Percentiles rank a stretch among this genome's conserved stretches.
Conservation (phyloP, 2,329 filamentous ascomycete genomes). For the Aspergillus alliaceus region DNA sequence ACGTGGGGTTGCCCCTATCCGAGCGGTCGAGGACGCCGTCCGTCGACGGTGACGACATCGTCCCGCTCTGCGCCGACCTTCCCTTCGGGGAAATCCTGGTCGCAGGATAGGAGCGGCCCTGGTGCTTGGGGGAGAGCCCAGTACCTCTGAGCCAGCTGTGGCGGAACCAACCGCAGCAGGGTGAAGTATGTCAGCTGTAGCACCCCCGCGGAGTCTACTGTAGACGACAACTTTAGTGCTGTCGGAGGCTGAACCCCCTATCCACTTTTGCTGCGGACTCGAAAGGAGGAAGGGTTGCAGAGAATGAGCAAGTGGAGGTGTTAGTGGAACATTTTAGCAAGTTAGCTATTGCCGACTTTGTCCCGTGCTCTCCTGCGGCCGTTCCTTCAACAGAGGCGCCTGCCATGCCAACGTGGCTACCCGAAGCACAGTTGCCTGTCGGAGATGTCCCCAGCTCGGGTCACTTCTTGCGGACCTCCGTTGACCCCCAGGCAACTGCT, state of each 20-base stretch:
- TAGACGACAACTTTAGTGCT: not conserved
- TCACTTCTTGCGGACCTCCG: not conserved
- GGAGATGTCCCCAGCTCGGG: not conserved
- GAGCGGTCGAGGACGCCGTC: conserved; percentile 9
- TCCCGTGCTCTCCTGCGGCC: conserved; percentile 9
- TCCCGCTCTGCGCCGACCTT: not conserved
- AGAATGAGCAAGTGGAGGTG: conserved; percentile 8
- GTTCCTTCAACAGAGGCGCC: conserved; percentile 8
- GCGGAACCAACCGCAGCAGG: conserved; percentile 12
- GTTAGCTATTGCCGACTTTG: conserved; percentile 9
- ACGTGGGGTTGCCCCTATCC: conserved; percentile 13
- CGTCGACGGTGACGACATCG: not conserved
- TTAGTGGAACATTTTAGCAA: conserved; percentile 8
- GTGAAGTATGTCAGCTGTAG: conserved; percentile 2
- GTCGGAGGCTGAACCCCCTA: not conserved
- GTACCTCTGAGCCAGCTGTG: conserved; percentile 13
- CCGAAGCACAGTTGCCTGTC: conserved; percentile 8
- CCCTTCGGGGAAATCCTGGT: not conserved
- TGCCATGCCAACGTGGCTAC: conserved; percentile 7
- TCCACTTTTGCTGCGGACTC: conserved; percentile 11
- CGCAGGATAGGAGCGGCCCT: not conserved
- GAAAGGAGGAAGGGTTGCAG: conserved; percentile 9
- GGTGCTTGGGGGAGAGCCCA: not conserved
- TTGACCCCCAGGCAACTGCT: conserved; percentile 1
- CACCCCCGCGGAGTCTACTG: not conserved